These are phyloP conservation scores for Zymoseptoria tritici DNA, from an alignment of 2,329 filamentous ascomycete genomes.

Conservation along the genomic window DNA sequence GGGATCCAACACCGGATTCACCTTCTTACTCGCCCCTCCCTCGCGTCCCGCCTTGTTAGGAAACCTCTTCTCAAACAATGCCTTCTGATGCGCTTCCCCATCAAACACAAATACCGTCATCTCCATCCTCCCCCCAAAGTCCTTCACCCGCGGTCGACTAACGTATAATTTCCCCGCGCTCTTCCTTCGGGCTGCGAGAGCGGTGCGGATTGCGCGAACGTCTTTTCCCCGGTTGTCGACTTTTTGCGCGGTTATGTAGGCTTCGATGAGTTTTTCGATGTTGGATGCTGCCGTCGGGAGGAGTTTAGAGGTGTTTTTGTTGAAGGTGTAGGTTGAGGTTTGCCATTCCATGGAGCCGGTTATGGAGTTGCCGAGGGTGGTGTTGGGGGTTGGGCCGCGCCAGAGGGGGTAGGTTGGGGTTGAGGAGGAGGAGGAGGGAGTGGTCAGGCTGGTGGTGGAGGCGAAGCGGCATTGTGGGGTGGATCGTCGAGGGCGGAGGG, in stretches of 20 bases:
- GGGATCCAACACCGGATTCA: conserved; percentile 10
- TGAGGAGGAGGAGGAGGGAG: conserved; percentile 5
- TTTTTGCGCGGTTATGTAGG: conserved; percentile 16
- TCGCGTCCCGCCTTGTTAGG: not conserved
- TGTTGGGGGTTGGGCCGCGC: conserved; percentile 12
- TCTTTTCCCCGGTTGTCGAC: conserved; percentile 16
- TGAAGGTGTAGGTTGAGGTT: conserved; percentile 21
- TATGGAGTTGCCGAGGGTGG: conserved; percentile 12
- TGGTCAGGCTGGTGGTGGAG: conserved; percentile 5
- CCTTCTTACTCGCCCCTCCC: not conserved
- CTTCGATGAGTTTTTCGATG: conserved; percentile 19
- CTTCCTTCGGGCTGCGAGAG: conserved; percentile 15
- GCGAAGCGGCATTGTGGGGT: conserved; percentile 7
- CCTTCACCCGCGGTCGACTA: conserved; percentile 19
- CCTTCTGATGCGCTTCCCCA: not conserved
- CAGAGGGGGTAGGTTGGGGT: conserved; percentile 9
- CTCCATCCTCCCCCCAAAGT: conserved; percentile 19
- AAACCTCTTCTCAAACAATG: conserved; percentile 1
- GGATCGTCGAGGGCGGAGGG: conserved; percentile 7
- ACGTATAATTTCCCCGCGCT: conserved; percentile 19
- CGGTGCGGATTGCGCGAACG: conserved; percentile 15
- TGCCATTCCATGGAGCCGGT: conserved; percentile 24
- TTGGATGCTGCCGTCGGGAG: conserved; percentile 17
- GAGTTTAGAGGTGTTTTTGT: conserved; percentile 18
- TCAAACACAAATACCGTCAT: conserved; percentile 22